phyloP scores from a whole-genome alignment of 176 grass and related monocot species.

The Eremochloa ophiuroides region DNA sequence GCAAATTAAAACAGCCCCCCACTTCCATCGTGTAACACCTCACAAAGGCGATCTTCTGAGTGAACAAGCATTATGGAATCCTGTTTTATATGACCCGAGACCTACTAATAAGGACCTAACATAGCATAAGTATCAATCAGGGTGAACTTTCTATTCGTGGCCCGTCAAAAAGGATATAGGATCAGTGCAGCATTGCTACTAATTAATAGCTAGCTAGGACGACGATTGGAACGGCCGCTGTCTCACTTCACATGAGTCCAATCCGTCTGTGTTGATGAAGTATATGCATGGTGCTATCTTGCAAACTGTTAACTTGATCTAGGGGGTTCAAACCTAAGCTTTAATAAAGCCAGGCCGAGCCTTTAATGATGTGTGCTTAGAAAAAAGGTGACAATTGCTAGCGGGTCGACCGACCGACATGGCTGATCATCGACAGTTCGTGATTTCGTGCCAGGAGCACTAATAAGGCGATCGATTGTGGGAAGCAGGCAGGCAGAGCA shows the following conservation, averaged over 20 bases:
- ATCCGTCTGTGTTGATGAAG: no score
- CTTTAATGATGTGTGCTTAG: background rate
- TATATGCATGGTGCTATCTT: no score
- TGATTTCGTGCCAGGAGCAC: background rate
- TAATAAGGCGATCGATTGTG: background rate
- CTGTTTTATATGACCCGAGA: background rate
- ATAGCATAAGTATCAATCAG: background rate
- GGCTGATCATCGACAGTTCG: background rate
- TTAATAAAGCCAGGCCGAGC: no score
- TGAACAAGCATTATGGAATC: background rate
- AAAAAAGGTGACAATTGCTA: background rate
- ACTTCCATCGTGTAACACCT: conserved; percentile 1
- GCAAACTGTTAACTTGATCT: no score
- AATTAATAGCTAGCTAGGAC: no score
- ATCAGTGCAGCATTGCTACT: background rate
- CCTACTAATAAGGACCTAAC: background rate
- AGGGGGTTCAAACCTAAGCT: no score
- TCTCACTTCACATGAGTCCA: background rate
- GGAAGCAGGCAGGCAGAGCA: background rate
- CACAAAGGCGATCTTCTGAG: conserved; percentile 1
- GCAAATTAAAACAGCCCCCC: background rate
- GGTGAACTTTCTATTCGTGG: background rate
- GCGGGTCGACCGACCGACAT: background rate
- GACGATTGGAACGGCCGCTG: no score
- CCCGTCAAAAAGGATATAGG: background rate